Percentiles rank a stretch among this genome's conserved stretches.
These are phyloP conservation scores for Stromatinia cepivora DNA, from an alignment of 2,329 filamentous ascomycete genomes.

Conservation along the genomic window DNA sequence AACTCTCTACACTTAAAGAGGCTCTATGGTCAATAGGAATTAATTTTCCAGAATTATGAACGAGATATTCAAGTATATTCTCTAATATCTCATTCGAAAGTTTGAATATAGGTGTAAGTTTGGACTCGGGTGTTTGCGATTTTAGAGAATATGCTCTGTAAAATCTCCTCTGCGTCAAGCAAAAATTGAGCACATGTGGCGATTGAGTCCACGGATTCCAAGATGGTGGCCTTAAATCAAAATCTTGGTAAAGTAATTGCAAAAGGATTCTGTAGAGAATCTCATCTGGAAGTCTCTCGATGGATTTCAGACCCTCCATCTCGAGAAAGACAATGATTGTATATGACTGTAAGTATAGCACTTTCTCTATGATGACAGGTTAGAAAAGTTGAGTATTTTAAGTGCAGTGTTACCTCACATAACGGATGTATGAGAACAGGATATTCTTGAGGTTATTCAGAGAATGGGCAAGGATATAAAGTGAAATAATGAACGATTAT, in stretches of 20 bases:
- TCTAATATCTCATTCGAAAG: conserved; percentile 26
- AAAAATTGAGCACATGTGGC: conserved; percentile 20
- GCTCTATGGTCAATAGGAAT: conserved; percentile 51
- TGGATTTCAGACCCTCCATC: conserved; percentile 18
- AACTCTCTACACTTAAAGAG: conserved; percentile 54
- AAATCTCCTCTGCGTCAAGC: conserved; percentile 22
- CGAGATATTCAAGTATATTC: conserved; percentile 44
- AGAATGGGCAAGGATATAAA: conserved; percentile 7
- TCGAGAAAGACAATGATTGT: conserved; percentile 2
- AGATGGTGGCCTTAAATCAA: background rate
- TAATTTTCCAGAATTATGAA: conserved; percentile 50
- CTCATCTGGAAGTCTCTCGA: conserved; percentile 23
- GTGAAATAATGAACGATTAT: conserved; percentile 5
- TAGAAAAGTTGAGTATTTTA: background rate
- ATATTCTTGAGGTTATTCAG: conserved; percentile 14
- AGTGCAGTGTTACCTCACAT: conserved; percentile 16
- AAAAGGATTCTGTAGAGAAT: conserved; percentile 24
- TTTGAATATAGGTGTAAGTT: conserved; percentile 28
- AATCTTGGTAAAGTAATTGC: conserved; percentile 21
- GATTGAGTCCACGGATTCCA: conserved; percentile 18
- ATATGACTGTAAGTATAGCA: background rate
- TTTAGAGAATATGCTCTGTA: conserved; percentile 22
- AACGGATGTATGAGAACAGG: background rate
- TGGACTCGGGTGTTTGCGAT: conserved; percentile 3
- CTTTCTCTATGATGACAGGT: conserved; percentile 11